Evolutionary conservation across 805 yeast genomes (phyloP).

Genomic region (Metschnikowia hibisci): DNA sequence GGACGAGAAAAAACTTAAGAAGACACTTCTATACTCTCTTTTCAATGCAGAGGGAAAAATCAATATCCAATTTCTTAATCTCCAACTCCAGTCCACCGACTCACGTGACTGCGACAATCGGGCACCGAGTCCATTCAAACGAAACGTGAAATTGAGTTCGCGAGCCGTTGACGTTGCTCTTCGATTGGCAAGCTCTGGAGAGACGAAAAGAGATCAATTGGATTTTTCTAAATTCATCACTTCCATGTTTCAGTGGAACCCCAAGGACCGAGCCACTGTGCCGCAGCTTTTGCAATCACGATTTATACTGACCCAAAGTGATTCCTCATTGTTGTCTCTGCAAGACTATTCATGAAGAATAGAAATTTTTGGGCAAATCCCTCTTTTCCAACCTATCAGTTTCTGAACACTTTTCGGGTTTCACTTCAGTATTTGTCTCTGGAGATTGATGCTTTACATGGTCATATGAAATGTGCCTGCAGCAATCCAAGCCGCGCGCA

Average conservation of each 20-base stretch:
- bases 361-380: too few species aligned
- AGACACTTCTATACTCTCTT: constrained; percentile 33
- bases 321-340: background rate
- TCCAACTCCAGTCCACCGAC: constrained; percentile 19
- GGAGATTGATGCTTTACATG: too few species aligned
- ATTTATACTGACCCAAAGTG: constrained; percentile 2
- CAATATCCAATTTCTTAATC: constrained; percentile 31
- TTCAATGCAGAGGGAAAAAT: constrained; percentile 39
- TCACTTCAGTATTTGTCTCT: too few species aligned
- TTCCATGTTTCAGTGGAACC: constrained; percentile 36
- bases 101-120: constrained; percentile 3
- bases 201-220: constrained; percentile 11
- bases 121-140: constrained; percentile 14
- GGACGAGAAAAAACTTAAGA: constrained; percentile 32
- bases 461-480: background rate
- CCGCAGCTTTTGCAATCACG: constrained; percentile 8
- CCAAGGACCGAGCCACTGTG: constrained; percentile 15
- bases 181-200: constrained; percentile 17
- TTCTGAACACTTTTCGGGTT: too few species aligned
- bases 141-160: constrained; percentile 27
- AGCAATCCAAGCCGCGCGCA: constrained; percentile 4
- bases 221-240: constrained; percentile 27
- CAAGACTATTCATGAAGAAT: too few species aligned
- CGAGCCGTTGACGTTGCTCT: constrained; percentile 29
- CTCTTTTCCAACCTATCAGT: too few species aligned